Percentiles rank a stretch among this genome's conserved stretches.
phyloP scores from a whole-genome alignment of 768 basidiomycete species.

The Phaeotremella fagi region DNA sequence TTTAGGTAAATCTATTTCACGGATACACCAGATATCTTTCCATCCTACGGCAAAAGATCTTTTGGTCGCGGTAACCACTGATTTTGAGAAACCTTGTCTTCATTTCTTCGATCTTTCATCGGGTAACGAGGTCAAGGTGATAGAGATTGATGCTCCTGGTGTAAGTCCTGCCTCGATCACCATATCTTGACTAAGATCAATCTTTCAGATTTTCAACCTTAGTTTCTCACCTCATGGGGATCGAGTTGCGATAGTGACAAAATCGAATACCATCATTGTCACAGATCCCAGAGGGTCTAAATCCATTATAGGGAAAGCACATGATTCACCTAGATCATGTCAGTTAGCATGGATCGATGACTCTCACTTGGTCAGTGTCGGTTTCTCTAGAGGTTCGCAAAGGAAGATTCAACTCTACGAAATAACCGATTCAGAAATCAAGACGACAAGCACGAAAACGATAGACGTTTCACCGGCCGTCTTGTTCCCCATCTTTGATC shows the following conservation, averaged over 20 bases:
- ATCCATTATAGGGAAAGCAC: conserved; percentile 18
- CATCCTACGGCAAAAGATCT: conserved; percentile 47
- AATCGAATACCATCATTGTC: conserved; percentile 43
- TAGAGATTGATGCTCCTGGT: conserved; percentile 27
- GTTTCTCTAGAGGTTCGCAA: conserved; percentile 47
- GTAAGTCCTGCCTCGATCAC: conserved; percentile 12
- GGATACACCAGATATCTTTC: conserved; percentile 40
- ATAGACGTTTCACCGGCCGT: conserved; percentile 49
- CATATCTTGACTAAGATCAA: neutral
- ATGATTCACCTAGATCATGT: conserved; percentile 47
- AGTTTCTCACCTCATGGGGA: conserved; percentile 38
- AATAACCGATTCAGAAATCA: conserved; percentile 12
- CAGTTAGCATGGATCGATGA: conserved; percentile 45
- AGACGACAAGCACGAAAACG: conserved; percentile 18
- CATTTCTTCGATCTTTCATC: conserved; percentile 40
- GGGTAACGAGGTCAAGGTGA: conserved; percentile 12
- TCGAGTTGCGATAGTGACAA: conserved; percentile 45
- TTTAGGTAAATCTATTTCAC: conserved; percentile 39
- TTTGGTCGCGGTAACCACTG: conserved; percentile 43
- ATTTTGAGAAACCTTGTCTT: conserved; percentile 36
- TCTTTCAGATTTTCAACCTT: conserved; percentile 34
- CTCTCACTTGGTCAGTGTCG: conserved; percentile 42
- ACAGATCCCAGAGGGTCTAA: conserved; percentile 45
- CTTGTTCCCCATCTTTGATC: conserved; percentile 48
- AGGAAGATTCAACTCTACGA: conserved; percentile 46